Percentiles rank a stretch among this genome's conserved stretches.
phyloP scores from a whole-genome alignment of 2,329 filamentous ascomycete genomes.

The Aspergillus latus region DNA sequence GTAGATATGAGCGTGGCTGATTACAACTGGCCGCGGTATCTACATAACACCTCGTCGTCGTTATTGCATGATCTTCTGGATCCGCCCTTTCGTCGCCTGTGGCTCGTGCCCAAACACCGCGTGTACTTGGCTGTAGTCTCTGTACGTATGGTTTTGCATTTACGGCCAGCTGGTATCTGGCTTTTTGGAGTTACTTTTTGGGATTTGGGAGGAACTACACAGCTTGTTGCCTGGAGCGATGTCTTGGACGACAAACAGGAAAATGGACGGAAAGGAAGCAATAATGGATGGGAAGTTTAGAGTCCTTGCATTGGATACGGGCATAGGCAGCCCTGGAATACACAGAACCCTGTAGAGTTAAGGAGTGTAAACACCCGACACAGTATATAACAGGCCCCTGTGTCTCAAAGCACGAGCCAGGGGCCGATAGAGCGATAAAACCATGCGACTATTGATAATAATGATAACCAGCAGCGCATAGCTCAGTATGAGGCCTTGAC shows the following conservation, averaged over 20 bases:
- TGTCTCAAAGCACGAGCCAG: constrained; percentile 10
- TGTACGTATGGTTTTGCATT: constrained; percentile 20
- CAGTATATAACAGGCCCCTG: constrained; percentile 1
- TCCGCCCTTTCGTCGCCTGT: constrained; percentile 2
- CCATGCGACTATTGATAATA: constrained; percentile 5
- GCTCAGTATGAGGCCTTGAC: constrained; percentile 1
- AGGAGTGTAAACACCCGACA: not conserved
- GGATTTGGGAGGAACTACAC: constrained; percentile 16
- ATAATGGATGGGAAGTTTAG: constrained; percentile 6
- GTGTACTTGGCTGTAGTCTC: constrained; percentile 6
- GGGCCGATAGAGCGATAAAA: constrained; percentile 5
- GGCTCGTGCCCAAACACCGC: constrained; percentile 3
- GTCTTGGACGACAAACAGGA: not conserved
- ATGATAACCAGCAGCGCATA: not conserved
- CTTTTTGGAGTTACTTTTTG: constrained; percentile 21
- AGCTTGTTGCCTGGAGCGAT: constrained; percentile 12
- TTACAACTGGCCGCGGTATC: not conserved
- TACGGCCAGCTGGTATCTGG: constrained; percentile 27
- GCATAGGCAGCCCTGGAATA: constrained; percentile 16
- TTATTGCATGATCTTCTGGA: not conserved
- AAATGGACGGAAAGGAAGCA: not conserved
- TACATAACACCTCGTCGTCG: not conserved
- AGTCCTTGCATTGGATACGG: constrained; percentile 19
- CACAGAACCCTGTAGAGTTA: constrained; percentile 4
- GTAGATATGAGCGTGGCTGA: constrained; percentile 14